phyloP scores from a whole-genome alignment of 177 flowering plant species.

The Tripterygium wilfordii region DNA sequence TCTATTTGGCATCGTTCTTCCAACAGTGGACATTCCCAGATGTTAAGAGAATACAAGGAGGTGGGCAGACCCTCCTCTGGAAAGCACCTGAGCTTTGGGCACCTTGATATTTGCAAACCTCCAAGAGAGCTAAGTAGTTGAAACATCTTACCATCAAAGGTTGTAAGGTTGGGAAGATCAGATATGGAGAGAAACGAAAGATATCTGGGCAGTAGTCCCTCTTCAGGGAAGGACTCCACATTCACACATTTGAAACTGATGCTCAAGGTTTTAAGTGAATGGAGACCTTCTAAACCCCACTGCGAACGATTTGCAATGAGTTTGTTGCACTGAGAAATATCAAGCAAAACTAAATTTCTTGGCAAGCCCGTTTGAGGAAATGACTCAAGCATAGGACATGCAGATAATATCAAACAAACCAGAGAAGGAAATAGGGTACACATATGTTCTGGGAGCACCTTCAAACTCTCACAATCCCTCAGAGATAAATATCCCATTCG shows the following conservation, averaged over 20 bases:
- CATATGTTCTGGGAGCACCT: slow-evolving; percentile 7
- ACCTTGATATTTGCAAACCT: background rate
- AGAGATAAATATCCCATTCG: background rate
- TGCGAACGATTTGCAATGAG: background rate
- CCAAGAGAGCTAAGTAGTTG: background rate
- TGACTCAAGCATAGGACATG: slow-evolving; percentile 2
- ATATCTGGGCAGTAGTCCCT: background rate
- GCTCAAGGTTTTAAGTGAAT: background rate
- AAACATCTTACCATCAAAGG: background rate
- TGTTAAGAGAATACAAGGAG: background rate
- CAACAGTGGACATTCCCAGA: background rate
- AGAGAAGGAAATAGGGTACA: slow-evolving; percentile 6
- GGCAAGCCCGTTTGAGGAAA: slow-evolving; percentile 15
- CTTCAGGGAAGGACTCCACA: background rate
- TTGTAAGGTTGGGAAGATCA: background rate
- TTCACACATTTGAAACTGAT: background rate
- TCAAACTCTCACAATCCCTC: background rate
- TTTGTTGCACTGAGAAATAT: background rate
- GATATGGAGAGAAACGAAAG: background rate
- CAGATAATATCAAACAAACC: background rate
- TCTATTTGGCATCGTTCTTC: background rate
- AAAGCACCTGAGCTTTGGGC: slow-evolving; percentile 1
- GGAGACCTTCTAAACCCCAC: slow-evolving; percentile 6
- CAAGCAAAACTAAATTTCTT: background rate
- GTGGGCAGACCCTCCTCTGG: slow-evolving; percentile 6